Conservation (phyloP, 1,284 basidiomycete genomes). For the Ceratobasidium theobromae region DNA sequence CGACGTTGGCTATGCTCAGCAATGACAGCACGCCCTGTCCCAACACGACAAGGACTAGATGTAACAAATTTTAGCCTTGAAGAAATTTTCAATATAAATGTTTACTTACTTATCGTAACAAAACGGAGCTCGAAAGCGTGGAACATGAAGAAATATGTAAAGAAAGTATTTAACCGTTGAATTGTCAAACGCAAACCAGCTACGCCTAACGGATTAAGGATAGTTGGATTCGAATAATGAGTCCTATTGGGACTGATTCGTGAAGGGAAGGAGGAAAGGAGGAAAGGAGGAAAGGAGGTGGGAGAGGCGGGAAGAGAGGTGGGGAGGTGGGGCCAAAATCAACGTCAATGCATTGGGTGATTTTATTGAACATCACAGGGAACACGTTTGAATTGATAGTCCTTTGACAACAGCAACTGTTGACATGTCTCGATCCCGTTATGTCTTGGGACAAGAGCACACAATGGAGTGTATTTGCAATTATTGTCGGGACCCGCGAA, state of each 20-base stretch:
- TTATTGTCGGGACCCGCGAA: no score
- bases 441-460: neutral
- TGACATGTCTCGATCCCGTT: no score
- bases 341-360: no score
- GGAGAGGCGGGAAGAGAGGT: neutral
- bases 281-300: neutral
- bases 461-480: constrained; percentile 26
- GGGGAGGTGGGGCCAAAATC: no score
- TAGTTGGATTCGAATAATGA: no score
- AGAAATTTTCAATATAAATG: neutral
- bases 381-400: no score
- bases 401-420: no score
- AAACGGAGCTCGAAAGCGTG: constrained; percentile 7
- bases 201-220: no score
- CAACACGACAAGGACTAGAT: constrained; percentile 1
- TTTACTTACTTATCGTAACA: constrained; percentile 10
- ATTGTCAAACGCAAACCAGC: constrained; percentile 16
- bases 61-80: neutral
- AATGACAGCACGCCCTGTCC: constrained; percentile 3
- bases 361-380: no score
- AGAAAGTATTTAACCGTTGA: neutral
- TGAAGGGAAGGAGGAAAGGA: neutral
- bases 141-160: neutral
- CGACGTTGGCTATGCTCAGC: constrained; percentile 4
- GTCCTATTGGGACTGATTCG: neutral